phyloP scores from a whole-genome alignment of 2,329 filamentous ascomycete genomes.

The Phyllosticta citribraziliensis region DNA sequence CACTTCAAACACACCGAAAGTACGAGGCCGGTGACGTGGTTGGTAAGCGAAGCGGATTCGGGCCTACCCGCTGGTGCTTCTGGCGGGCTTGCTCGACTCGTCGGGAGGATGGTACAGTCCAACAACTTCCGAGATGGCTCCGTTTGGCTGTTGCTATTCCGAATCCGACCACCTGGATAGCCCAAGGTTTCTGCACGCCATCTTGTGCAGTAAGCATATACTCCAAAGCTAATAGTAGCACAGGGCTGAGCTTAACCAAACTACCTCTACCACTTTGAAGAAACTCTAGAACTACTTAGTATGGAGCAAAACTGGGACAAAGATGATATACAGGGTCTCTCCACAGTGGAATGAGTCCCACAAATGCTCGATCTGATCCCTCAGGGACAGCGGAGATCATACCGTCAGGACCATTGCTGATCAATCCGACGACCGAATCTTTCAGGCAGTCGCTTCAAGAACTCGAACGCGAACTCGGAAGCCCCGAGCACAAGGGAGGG shows the following conservation, averaged over 20 bases:
- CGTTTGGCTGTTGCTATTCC: neutral
- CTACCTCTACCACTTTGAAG: neutral
- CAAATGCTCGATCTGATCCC: neutral
- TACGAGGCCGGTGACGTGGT: neutral
- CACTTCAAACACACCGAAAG: neutral
- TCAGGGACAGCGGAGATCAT: neutral
- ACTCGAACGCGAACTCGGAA: no score
- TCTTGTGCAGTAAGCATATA: neutral
- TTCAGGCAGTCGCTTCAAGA: neutral
- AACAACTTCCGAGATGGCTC: no score
- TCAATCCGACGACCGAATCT: neutral
- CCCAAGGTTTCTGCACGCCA: neutral
- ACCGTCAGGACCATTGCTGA: neutral
- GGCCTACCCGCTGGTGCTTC: neutral
- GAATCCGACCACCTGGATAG: neutral
- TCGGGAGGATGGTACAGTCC: no score
- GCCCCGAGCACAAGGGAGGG: neutral
- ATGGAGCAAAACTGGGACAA: neutral
- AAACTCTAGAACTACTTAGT: neutral
- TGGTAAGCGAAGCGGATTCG: neutral
- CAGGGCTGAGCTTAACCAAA: neutral
- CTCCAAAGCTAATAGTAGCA: neutral
- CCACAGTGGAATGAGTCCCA: neutral
- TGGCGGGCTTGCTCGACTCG: no score
- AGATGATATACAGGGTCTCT: neutral